Conservation (phyloP, 2,329 filamentous ascomycete genomes). For the Claviceps africana region DNA sequence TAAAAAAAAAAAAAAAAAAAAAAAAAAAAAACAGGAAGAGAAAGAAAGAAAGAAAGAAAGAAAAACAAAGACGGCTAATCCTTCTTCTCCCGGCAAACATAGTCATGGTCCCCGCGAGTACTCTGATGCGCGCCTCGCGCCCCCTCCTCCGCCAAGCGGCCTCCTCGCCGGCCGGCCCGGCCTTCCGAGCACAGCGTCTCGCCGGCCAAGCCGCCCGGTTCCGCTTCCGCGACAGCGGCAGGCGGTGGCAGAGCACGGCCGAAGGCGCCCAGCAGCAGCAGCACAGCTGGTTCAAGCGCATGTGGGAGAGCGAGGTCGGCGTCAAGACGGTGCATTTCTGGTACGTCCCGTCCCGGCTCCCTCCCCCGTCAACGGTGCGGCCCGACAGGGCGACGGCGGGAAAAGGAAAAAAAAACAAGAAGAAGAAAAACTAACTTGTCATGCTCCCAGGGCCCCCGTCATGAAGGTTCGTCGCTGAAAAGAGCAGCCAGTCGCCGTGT, state of each 20-base stretch:
- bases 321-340: constrained; percentile 97
- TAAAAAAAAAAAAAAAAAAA: not conserved
- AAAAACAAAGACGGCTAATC: not conserved
- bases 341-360: constrained; percentile 34
- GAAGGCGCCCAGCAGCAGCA: constrained; percentile 29
- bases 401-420: not conserved
- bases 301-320: constrained; percentile 72
- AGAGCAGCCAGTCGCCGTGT: not conserved
- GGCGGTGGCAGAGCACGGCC: constrained; percentile 59
- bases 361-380: not conserved
- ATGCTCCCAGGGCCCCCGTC: constrained; percentile 59
- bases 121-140: constrained; percentile 40
- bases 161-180: constrained; percentile 19
- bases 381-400: not conserved
- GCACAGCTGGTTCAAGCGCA: constrained; percentile 53
- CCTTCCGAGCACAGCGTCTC: constrained; percentile 29
- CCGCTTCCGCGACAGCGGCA: constrained; percentile 28
- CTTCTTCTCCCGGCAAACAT: not conserved
- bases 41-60: not conserved
- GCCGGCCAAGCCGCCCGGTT: constrained; percentile 17
- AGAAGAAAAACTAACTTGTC: not conserved
- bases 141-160: constrained; percentile 40
- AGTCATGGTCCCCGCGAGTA: constrained; percentile 31
- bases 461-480: constrained; percentile 48
- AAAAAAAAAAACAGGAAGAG: not conserved